These are phyloP conservation scores for Apodospora peruviana DNA, from an alignment of 495 filamentous ascomycete species.

Conservation along the genomic window DNA sequence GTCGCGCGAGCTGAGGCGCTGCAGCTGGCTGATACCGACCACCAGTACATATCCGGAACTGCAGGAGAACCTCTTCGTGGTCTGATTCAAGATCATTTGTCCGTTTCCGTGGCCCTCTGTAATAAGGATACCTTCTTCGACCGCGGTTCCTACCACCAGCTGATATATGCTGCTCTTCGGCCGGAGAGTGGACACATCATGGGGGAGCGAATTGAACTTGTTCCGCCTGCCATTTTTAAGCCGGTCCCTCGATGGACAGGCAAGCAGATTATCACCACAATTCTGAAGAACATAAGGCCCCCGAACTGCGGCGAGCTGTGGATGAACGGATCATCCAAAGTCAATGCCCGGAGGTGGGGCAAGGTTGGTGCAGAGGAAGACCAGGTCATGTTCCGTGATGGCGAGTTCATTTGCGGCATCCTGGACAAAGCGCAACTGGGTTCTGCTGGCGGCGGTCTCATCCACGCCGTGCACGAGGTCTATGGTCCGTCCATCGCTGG, in stretches of 20 bases:
- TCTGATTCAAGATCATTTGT: conserved; percentile 98
- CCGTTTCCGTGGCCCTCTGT: conserved; percentile 85
- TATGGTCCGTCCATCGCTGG: conserved; percentile 86
- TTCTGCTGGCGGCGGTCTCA: conserved; percentile 75
- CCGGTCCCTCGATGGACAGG: conserved; percentile 89
- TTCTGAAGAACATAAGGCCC: conserved; percentile 86
- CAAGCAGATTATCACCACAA: conserved; percentile 91
- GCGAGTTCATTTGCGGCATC: conserved; percentile 83
- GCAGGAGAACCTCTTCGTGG: conserved; percentile 92
- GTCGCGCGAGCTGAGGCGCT: conserved; percentile 86
- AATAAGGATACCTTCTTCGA: conserved; percentile 91
- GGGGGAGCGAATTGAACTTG: conserved; percentile 63
- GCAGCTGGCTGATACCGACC: conserved; percentile 90
- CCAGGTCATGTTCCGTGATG: conserved; percentile 77
- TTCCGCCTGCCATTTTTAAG: conserved; percentile 76
- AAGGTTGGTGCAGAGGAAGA: conserved; percentile 52
- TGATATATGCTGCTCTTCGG: conserved; percentile 81
- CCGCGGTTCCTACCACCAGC: conserved; percentile 81
- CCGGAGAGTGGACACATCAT: conserved; percentile 82
- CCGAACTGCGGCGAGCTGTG: conserved; percentile 68
- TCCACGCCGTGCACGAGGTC: conserved; percentile 88
- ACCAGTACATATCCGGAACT: conserved; percentile 92
- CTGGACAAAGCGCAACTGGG: conserved; percentile 96
- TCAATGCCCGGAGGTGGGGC: conserved; percentile 71
- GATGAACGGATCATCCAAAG: conserved; percentile 70